Evolutionary conservation across 768 basidiomycete genomes (phyloP), one percentile per base, ranked within the genome.

Genomic region (Russula sp.): DNA sequence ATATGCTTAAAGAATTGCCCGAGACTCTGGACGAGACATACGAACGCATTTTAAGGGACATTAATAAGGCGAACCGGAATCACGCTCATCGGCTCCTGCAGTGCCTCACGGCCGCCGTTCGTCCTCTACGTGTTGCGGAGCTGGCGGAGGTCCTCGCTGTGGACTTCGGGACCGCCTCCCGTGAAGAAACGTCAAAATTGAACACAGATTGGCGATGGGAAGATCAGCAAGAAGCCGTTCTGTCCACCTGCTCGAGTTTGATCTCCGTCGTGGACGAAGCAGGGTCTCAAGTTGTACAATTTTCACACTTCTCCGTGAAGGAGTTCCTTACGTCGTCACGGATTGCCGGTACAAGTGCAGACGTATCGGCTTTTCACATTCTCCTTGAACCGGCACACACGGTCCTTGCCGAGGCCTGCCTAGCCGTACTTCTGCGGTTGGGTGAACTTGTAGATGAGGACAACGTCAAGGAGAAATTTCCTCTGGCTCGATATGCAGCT

Each of bases 271-370:
- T 57, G 16, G 56, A 32, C 5, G 42, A 44, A 14, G 1, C 24
- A 0, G 11, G 20, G 0, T 3, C 6, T 22, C 57, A 34, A 58
- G n/a, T 58, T 0, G 42, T 58, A 0, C 57, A 58, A 18, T 58
- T 58, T n/a, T 58, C 57, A 5, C 57, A 58, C 14, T 58, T 58
- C 28, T 58, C 57, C 6, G 57, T 58, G 3, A 58, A 58, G 30
- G 57, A 58, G n/a, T 58, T 32, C 44, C 57, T 58, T 10, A 58
- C 44, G 0, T 58, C 57, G n/a, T 11, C 20, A 20, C 44, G 57
- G 7, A 30, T 58, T 24, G 44, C 44, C 16, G 0, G 7, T 34
- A 24, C 57, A 5, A 46, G n/a, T 34, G n/a, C 20, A 5, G 44
- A 24, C 9, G 44, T 58, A 30, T 48, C 44, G 11, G n/a, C 42